Base-by-base conservation (phyloP, 2,329 filamentous ascomycete species). In the Neonectria ditissima region DNA sequence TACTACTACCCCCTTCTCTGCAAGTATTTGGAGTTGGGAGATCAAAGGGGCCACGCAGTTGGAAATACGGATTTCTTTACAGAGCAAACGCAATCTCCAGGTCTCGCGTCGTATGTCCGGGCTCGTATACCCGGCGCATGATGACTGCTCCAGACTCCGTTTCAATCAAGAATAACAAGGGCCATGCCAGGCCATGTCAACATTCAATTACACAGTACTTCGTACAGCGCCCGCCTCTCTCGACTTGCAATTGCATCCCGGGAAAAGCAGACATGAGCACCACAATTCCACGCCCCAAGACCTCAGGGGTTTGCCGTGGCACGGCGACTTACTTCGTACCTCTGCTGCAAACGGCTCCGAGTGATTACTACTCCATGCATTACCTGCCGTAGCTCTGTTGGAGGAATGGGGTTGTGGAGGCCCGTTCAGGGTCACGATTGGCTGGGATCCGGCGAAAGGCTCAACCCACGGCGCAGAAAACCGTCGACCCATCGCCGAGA, bases 391-490 rank as follows among this genome's bases (percentile, higher is more conserved):
- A 47, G 43, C 57, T 45, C 50, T 59, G 50, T 30, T 51, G 37
- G 41, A 67, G 51, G 50, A 26, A 59, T 26, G 50, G 44, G 37
- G 45, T 52, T 28, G 52, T 50, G 24, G 60, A 43, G n/a, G 47
- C 13, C 52, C 47, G 34, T 51, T 62, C 57, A 41, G 37, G 30
- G 45, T 44, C n/a, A 62, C 60, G 24, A 52, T 60, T 51, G 30
- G 61, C 28, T 57, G 13, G 37, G 39, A 24, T 24, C 50, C 26
- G 26, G 39, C 53, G 39, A 45, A 22, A 56, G 53, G 43, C 14
- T 43, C 53, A n/a, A 34, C 44, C 55, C 65, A 56, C 53, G 58
- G 61, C 64, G 66, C 62, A 68, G 59, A 65, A 65, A 54, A 43
- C 52, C 58, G 67, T 70, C 62, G 59, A 62, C 56, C 51, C 55